Evolutionary conservation across 352 stramenopile species (phyloP), one percentile per base, ranked within the genome.

Genomic region (Halophytophthora polymorphica): DNA sequence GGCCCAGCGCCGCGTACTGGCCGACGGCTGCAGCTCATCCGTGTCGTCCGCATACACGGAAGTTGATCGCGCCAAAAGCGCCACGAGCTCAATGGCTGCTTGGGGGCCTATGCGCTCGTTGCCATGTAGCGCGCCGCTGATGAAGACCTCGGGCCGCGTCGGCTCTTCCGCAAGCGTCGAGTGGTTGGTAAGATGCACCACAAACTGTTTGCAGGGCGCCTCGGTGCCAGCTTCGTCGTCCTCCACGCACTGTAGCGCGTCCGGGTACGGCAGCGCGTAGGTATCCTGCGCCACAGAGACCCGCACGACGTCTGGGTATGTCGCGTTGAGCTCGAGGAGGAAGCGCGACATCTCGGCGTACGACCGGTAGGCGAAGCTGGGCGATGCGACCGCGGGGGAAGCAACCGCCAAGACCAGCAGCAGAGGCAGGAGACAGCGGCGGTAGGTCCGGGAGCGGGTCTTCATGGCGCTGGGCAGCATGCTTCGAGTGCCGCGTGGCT

Each of bases 41-140:
- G 61, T 46, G 14, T 65, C 46, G 0, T 54, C 52, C 14, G 63
- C 69, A 48, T 80, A 77, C 39, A 37, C 61, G 13, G 66, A 74
- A 8, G 73, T 71, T 33, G 78, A 80, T 42, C 87, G 74, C 18
- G 81, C 77, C 4, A 98, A 51, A 11, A 98, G 50, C 39, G 97
- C 70, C 35, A 94, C 76, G 19, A 96, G 77, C 64, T 98, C 85
- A 46, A 98, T 76, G 18, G 95, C 81, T 21, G 92, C 77, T 21
- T 88, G 82, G 19, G 96, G 95, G 2, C 93, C 95, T 0, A 98
- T 82, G 25, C 93, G 83, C 76, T 99, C 96, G 62, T 99, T 88
- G 49, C 96, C 96, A 58, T 99, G 96, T n/a, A 99, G 62, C 36
- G 89, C 88, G 57, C 96, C 96, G 53, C 87, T 98, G 59, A 98